phyloP scores from a whole-genome alignment of 2,329 filamentous ascomycete species.

The Macrophomina phaseolina region DNA sequence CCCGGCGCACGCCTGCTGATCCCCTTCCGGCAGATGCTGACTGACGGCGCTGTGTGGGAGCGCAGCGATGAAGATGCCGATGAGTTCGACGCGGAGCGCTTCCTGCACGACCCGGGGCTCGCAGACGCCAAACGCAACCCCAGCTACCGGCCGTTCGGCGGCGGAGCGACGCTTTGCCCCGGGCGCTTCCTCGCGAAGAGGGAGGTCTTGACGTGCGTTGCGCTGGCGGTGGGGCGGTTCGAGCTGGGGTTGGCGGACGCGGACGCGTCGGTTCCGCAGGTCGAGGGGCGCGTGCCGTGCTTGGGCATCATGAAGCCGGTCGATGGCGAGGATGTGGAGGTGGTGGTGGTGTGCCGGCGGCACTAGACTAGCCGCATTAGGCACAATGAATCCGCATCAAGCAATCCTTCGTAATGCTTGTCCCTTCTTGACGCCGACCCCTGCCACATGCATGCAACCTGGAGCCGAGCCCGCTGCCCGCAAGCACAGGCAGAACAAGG shows the following conservation, averaged over 20 bases:
- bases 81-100: conserved; percentile 13
- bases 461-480: no score
- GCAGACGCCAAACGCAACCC: conserved; percentile 4
- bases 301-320: conserved; percentile 11
- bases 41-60: conserved; percentile 28
- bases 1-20: conserved; percentile 30
- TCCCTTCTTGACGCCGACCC: background rate
- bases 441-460: no score
- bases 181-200: conserved; percentile 24
- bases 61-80: conserved; percentile 26
- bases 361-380: no score
- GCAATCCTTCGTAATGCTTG: background rate
- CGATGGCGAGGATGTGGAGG: background rate
- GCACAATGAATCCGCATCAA: background rate
- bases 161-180: conserved; percentile 22
- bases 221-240: conserved; percentile 8
- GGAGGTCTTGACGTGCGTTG: conserved; percentile 26
- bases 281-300: conserved; percentile 15
- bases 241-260: background rate
- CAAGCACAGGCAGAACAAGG: background rate
- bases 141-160: conserved; percentile 25
- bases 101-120: conserved; percentile 7
- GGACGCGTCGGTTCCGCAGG: conserved; percentile 12
- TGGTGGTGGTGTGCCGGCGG: background rate
- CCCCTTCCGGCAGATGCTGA: conserved; percentile 31